Evolutionary conservation across 208 protist genomes (phyloP).

Genomic region (Leishmania martiniquensis): DNA sequence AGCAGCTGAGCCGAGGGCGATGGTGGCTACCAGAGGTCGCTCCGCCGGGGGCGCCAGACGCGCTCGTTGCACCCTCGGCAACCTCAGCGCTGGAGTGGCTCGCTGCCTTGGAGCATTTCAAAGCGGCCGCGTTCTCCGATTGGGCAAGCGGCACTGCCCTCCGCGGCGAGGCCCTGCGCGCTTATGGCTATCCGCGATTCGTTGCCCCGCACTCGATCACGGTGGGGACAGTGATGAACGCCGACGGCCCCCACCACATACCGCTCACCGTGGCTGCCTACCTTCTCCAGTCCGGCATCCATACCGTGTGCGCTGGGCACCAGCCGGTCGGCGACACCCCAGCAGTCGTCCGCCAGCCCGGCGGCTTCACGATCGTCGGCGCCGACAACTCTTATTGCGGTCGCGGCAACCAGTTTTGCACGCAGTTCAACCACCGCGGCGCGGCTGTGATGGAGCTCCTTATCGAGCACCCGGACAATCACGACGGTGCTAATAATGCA

Average conservation of each 20-base stretch:
- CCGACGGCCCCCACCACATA: conserved; percentile 54
- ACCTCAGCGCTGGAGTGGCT: conserved; percentile 57
- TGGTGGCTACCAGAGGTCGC: conserved; percentile 34
- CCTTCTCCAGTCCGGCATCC: conserved; percentile 71
- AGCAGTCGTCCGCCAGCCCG: conserved; percentile 69
- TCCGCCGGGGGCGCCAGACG: not conserved
- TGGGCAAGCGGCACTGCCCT: conserved; percentile 32
- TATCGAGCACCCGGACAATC: conserved; percentile 43
- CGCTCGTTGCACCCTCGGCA: not conserved
- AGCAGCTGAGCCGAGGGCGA: conserved; percentile 21
- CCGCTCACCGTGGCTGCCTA: conserved; percentile 59
- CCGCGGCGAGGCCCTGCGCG: conserved; percentile 53
- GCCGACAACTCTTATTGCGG: conserved; percentile 90
- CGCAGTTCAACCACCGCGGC: conserved; percentile 47
- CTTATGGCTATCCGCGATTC: conserved; percentile 61
- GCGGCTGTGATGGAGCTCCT: conserved; percentile 63
- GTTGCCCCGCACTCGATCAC: conserved; percentile 65
- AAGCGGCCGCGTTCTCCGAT: conserved; percentile 43
- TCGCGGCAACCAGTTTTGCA: conserved; percentile 35
- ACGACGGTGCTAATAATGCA: not conserved
- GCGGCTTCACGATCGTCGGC: conserved; percentile 58
- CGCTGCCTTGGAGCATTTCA: conserved; percentile 59
- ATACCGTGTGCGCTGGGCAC: conserved; percentile 78
- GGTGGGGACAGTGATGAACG: conserved; percentile 52
- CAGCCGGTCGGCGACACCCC: conserved; percentile 83